phyloP scores from a whole-genome alignment of 768 basidiomycete species.

The Austroboletus eburneus region DNA sequence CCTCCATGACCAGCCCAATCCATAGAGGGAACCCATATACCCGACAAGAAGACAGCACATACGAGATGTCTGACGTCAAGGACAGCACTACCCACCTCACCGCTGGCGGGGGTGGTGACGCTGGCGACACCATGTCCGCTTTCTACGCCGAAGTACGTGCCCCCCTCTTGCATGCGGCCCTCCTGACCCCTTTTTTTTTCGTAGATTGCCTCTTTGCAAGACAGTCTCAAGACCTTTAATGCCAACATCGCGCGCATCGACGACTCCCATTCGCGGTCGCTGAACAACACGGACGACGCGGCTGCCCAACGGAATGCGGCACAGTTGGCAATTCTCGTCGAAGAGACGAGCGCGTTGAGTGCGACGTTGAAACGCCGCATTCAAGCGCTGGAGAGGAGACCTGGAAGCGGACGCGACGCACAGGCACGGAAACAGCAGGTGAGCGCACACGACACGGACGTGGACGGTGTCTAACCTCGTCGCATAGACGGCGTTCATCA shows the following conservation, averaged over 20 bases:
- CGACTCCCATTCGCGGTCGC: slow-evolving; percentile 68
- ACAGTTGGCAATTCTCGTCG: slow-evolving; percentile 65
- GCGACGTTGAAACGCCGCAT: slow-evolving; percentile 66
- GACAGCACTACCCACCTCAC: slow-evolving; percentile 53
- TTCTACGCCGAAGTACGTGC: slow-evolving; percentile 70
- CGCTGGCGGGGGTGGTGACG: slow-evolving; percentile 36
- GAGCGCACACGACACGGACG: slow-evolving; percentile 4
- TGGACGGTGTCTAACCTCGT: background rate
- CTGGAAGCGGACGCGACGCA: slow-evolving; percentile 59
- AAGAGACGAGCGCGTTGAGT: slow-evolving; percentile 69
- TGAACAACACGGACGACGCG: slow-evolving; percentile 73
- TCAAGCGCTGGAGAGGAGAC: slow-evolving; percentile 64
- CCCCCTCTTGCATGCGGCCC: background rate
- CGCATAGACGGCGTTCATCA: slow-evolving; percentile 54
- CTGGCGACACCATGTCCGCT: slow-evolving; percentile 54
- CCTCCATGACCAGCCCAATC: too few species aligned
- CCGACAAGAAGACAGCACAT: slow-evolving; percentile 54
- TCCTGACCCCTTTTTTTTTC: background rate
- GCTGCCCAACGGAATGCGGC: slow-evolving; percentile 56
- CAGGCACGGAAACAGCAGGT: slow-evolving; percentile 80
- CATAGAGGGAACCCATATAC: slow-evolving; percentile 57
- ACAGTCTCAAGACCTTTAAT: slow-evolving; percentile 61
- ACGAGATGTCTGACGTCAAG: slow-evolving; percentile 70
- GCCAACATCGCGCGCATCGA: slow-evolving; percentile 64
- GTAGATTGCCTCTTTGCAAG: slow-evolving; percentile 70